Conservation (phyloP, 768 basidiomycete species). For the Leccinum boreale region DNA sequence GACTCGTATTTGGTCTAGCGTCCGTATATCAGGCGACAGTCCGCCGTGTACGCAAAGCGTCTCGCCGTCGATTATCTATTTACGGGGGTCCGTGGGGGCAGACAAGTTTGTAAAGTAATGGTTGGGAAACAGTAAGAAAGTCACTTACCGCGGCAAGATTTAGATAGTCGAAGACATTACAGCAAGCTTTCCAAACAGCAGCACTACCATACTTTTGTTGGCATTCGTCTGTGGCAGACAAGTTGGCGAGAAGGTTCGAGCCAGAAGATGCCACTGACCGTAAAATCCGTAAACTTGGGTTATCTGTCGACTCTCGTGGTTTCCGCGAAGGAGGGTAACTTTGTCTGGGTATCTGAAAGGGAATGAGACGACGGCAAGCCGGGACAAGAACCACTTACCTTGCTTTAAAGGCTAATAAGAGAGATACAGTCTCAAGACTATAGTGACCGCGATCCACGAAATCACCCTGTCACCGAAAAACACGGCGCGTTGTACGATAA, state of each 20-base stretch:
- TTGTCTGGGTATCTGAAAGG: slow-evolving; percentile 79
- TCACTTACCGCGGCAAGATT: slow-evolving; percentile 85
- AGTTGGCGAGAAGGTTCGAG: background rate
- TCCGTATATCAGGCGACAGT: slow-evolving; percentile 92
- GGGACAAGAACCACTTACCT: slow-evolving; percentile 43
- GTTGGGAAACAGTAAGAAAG: background rate
- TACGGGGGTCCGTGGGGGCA: background rate
- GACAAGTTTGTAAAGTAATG: background rate
- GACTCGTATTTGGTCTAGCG: slow-evolving; percentile 91
- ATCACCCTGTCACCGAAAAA: slow-evolving; percentile 62
- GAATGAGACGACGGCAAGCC: slow-evolving; percentile 5
- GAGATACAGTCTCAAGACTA: slow-evolving; percentile 90
- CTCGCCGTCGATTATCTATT: slow-evolving; percentile 89
- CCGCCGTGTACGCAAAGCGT: slow-evolving; percentile 95
- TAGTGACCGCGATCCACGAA: slow-evolving; percentile 98
- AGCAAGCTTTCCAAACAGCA: slow-evolving; percentile 96
- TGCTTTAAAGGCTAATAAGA: slow-evolving; percentile 86
- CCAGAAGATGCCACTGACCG: slow-evolving; percentile 43
- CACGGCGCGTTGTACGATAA: background rate
- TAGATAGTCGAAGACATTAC: slow-evolving; percentile 92
- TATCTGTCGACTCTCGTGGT: slow-evolving; percentile 96
- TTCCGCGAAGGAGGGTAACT: slow-evolving; percentile 88
- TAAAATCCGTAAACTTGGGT: slow-evolving; percentile 99
- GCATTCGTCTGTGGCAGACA: slow-evolving; percentile 70
- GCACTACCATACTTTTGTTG: slow-evolving; percentile 97